A percentile compares a stretch with the other conserved stretches of the same genome.
These are phyloP conservation scores for Discostella stelligeroides DNA, from an alignment of 108 stramenopile species.

Conservation along the genomic window DNA sequence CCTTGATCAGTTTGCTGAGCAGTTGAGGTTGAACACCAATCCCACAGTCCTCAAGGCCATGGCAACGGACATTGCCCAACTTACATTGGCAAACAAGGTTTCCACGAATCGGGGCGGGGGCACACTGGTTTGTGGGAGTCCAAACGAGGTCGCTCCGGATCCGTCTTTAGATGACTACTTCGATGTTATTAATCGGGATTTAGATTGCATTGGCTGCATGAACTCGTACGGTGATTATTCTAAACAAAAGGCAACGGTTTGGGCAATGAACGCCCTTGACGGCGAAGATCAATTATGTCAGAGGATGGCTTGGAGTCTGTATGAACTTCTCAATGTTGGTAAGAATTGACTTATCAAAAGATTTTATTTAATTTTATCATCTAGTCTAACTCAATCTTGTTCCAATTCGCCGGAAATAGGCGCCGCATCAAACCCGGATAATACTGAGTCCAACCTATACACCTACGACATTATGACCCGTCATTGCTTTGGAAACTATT, in stretches of 20 bases:
- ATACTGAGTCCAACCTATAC: slow-evolving; percentile 44
- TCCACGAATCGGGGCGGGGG: slow-evolving; percentile 28
- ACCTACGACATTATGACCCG: slow-evolving; percentile 67
- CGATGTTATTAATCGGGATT: slow-evolving; percentile 32
- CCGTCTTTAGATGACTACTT: slow-evolving; percentile 49
- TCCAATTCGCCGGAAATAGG: background rate
- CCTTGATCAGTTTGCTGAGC: slow-evolving; percentile 32
- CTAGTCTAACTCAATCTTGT: background rate
- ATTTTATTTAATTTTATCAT: background rate
- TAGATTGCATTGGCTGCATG: slow-evolving; percentile 43
- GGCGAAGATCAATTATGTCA: slow-evolving; percentile 64
- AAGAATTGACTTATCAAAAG: background rate
- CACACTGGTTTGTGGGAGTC: slow-evolving; percentile 54
- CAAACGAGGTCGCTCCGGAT: slow-evolving; percentile 55
- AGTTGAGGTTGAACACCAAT: slow-evolving; percentile 19
- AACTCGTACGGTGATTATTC: slow-evolving; percentile 38
- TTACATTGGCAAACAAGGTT: slow-evolving; percentile 24
- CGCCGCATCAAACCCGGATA: slow-evolving; percentile 37
- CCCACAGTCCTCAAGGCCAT: slow-evolving; percentile 19
- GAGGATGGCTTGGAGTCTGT: slow-evolving; percentile 76
- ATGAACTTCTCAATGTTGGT: slow-evolving; percentile 61
- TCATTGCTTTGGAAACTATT: slow-evolving; percentile 68
- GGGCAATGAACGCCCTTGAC: slow-evolving; percentile 37
- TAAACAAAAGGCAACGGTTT: slow-evolving; percentile 45
- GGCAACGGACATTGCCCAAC: slow-evolving; percentile 17